Conservation (phyloP, 768 basidiomycete species). For the Suillus occidentalis region DNA sequence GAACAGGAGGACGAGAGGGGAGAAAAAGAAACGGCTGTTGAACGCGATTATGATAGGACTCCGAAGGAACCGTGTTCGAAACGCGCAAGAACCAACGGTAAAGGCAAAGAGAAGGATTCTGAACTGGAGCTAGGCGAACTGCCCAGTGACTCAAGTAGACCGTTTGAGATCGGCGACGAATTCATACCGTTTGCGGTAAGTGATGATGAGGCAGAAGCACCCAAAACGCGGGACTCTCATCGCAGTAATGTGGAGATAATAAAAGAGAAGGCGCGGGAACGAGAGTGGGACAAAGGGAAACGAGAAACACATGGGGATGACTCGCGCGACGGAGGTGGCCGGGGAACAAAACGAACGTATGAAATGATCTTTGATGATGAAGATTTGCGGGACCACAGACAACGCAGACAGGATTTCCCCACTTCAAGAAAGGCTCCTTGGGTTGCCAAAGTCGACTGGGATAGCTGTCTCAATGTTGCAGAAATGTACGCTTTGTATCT, state of each 20-base stretch:
- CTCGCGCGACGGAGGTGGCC: constrained; percentile 14
- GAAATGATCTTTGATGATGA: constrained; percentile 44
- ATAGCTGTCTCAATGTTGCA: constrained; percentile 71
- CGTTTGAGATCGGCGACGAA: constrained; percentile 28
- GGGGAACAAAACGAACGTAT: constrained; percentile 45
- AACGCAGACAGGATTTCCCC: constrained; percentile 51
- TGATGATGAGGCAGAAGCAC: constrained; percentile 17
- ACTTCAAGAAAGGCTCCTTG: constrained; percentile 64
- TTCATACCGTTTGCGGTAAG: constrained; percentile 30
- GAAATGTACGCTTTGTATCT: constrained; percentile 65
- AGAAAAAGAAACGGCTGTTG: constrained; percentile 3
- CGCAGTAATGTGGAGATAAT: constrained; percentile 19
- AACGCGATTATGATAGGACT: constrained; percentile 3
- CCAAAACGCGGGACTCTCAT: constrained; percentile 9
- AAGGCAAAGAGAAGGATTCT: constrained; percentile 21
- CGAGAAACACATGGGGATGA: constrained; percentile 24
- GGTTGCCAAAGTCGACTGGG: constrained; percentile 70
- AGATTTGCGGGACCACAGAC: constrained; percentile 40
- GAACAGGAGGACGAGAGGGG: constrained; percentile 5
- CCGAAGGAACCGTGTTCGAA: constrained; percentile 19
- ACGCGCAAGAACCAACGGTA: constrained; percentile 15
- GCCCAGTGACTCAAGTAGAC: constrained; percentile 12
- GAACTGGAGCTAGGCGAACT: constrained; percentile 15
- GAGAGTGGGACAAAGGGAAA: constrained; percentile 45
- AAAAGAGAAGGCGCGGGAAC: constrained; percentile 25